Evolutionary conservation across 306 rosid genomes (phyloP), one percentile per base, ranked within the genome.

Genomic region (Dalbergia cochinchinensis): DNA sequence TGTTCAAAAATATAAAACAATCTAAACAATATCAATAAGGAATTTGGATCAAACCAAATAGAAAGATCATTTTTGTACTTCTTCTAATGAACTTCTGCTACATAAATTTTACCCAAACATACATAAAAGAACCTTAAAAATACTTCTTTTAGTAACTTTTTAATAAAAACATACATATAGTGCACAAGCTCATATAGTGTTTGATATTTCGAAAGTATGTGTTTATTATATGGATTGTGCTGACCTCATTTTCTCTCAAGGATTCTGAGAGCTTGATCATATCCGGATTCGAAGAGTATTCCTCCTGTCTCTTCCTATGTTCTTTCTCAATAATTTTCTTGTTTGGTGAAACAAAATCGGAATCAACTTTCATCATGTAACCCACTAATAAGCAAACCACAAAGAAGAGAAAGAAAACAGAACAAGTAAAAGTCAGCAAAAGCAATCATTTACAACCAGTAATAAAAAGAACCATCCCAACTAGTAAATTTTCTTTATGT

Each of bases 351-450:
- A 82, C 4, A 60, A 87, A 59, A 76, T 62, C 51, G 11, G 87
- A 70, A 72, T 94, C 92, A 59, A 78, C 81, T 41, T 69, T 82
- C 54, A 78, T 72, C 85, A 80, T 88, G 89, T 86, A 90, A 76
- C 97, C 97, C 97, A 90, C 97, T 94, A 18, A 3, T 73, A 8
- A 69, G 13, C 1, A 59, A 47, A 79, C 7, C 18, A 8, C 2
- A 58, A 66, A 71, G 18, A 64, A 62, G 12, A 57, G 55, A 15
- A 50, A 20, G 44, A 11, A 68, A 41, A 20, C 42, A 84, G 19
- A 5, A 73, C 44, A 60, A 31, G 26, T 15, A 68, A 78, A 78
- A 71, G 37, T 41, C 31, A 67, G 79, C 44, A 48, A 48, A 73
- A 58, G 15, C 7, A 37, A 68, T 20, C 78, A 64, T 16, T 63